Evolutionary conservation across 2,329 filamentous ascomycete genomes (phyloP).

Genomic region (Paradendryphiella salina): DNA sequence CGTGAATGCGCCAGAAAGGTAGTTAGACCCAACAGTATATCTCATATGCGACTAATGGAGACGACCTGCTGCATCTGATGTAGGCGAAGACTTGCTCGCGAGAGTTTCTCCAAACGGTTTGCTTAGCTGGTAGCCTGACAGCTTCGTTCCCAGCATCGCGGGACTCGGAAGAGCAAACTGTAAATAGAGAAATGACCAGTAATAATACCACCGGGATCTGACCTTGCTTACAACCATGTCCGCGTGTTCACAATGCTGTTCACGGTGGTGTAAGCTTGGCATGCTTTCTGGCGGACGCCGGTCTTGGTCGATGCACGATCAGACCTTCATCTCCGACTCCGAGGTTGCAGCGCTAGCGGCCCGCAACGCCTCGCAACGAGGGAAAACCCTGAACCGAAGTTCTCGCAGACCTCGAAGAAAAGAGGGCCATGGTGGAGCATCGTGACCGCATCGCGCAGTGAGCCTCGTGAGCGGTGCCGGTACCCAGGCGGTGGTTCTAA

Average conservation of each 20-base stretch:
- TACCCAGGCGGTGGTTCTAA: conserved; percentile 3
- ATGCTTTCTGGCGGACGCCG: conserved; percentile 15
- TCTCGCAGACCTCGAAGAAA: conserved; percentile 25
- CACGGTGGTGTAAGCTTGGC: neutral
- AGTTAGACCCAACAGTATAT: neutral
- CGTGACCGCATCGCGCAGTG: conserved; percentile 9
- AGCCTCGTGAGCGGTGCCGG: conserved; percentile 9
- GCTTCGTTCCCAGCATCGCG: neutral
- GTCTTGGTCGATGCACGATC: conserved; percentile 25
- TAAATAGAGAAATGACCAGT: neutral
- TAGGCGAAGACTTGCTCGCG: neutral
- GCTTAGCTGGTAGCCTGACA: neutral
- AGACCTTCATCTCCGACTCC: conserved; percentile 21
- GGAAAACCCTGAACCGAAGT: conserved; percentile 19
- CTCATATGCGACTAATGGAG: neutral
- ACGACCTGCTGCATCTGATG: neutral
- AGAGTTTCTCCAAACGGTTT: conserved; percentile 1
- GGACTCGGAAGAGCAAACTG: neutral
- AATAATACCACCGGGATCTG: neutral
- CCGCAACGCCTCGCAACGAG: conserved; percentile 16
- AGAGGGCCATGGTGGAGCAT: conserved; percentile 27
- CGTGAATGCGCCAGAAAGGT: neutral
- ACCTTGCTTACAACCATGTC: neutral
- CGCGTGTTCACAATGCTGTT: neutral
- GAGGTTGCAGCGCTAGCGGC: conserved; percentile 32